Evolutionary conservation across 2,329 filamentous ascomycete genomes (phyloP).

Genomic region (Colletotrichum sojae): DNA sequence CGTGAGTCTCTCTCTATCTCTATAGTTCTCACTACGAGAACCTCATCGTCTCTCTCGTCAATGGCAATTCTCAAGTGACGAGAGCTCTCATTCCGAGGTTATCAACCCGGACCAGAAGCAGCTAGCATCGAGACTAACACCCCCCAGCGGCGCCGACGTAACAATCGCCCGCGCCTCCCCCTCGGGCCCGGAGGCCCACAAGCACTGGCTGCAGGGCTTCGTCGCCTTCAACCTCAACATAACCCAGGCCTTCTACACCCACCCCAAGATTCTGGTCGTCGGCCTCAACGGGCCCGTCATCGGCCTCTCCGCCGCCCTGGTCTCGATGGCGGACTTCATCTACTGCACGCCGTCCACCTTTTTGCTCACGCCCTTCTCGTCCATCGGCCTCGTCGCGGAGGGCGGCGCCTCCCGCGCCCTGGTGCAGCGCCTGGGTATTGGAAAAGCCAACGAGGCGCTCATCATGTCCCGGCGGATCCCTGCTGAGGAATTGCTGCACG

Average conservation of each 20-base stretch:
- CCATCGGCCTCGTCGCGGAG: constrained; percentile 90
- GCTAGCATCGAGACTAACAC: constrained; percentile 14
- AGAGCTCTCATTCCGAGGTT: no score
- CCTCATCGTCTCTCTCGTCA: no score
- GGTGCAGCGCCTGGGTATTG: constrained; percentile 83
- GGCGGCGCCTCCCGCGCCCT: constrained; percentile 86
- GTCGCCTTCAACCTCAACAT: constrained; percentile 90
- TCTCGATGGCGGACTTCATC: constrained; percentile 91
- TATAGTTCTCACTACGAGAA: no score
- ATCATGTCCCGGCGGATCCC: constrained; percentile 88
- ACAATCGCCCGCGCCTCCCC: constrained; percentile 64
- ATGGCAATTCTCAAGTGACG: no score
- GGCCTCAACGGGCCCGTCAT: constrained; percentile 94
- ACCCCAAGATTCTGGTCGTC: constrained; percentile 92
- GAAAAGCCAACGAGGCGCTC: constrained; percentile 91
- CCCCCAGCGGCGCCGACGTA: constrained; percentile 82
- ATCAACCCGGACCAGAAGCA: constrained; percentile 7
- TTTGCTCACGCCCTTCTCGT: constrained; percentile 91
- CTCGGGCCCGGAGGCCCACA: constrained; percentile 55
- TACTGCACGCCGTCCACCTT: constrained; percentile 87
- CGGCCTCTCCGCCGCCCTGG: constrained; percentile 87
- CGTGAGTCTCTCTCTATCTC: constrained; percentile 70
- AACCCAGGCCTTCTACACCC: constrained; percentile 90
- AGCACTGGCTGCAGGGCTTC: constrained; percentile 78
- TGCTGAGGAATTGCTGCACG: constrained; percentile 78